Conservation (phyloP, 768 basidiomycete species). For the Rhizopogon rudus region DNA sequence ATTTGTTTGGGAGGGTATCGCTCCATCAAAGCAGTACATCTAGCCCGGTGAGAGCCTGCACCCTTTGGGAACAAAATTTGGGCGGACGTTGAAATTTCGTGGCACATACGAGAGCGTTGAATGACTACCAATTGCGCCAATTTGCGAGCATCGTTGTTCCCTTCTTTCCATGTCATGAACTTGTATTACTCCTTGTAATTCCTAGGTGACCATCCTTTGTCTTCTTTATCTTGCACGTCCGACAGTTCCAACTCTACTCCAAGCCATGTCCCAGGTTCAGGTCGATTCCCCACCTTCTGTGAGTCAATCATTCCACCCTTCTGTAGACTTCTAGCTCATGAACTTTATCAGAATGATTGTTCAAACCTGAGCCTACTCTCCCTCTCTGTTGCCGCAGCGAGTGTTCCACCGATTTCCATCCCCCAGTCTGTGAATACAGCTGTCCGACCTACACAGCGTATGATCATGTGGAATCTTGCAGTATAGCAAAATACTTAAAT, state of each 20-base stretch:
- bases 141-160: neutral
- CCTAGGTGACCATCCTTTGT: neutral
- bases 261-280: slow-evolving; percentile 7
- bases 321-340: neutral
- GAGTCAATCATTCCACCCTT: neutral
- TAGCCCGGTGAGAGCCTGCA: no score
- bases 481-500: slow-evolving; percentile 9
- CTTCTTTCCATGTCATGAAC: slow-evolving; percentile 9
- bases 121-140: neutral
- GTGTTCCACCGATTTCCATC: slow-evolving; percentile 42
- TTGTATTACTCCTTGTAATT: slow-evolving; percentile 9
- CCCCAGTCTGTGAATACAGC: slow-evolving; percentile 8
- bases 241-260: neutral
- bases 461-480: slow-evolving; percentile 13
- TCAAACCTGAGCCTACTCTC: slow-evolving; percentile 51
- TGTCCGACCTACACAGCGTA: slow-evolving; percentile 10
- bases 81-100: slow-evolving; percentile 22
- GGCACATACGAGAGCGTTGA: slow-evolving; percentile 2
- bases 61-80: slow-evolving; percentile 17
- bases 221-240: neutral
- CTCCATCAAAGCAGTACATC: neutral
- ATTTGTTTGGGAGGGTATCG: neutral
- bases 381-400: slow-evolving; percentile 58
- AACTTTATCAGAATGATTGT: slow-evolving; percentile 5
- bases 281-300: slow-evolving; percentile 6